Evolutionary conservation across 139 green algal genomes (phyloP), one percentile per base, ranked within the genome.

Genomic region (Micractinium conductrix): DNA sequence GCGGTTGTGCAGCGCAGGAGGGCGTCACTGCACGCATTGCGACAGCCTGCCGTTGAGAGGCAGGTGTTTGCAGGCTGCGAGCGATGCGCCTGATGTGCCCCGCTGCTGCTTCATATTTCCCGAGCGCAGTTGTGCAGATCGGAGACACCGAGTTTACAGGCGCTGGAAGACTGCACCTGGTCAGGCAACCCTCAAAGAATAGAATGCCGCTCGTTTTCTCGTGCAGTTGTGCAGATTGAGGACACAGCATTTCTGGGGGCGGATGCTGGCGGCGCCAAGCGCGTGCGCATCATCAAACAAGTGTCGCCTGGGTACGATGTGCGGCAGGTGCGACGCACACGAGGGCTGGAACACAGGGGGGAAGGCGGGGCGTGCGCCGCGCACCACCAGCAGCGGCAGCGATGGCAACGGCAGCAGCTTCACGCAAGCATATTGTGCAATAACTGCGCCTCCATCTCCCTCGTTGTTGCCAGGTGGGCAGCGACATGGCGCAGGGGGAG

Each of bases 401-500:
- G n/a, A 43, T 28, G n/a, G 50, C n/a, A 19, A 19, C 5, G 24
- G 3, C 68, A 45, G 28, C 14, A 30, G 17, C 37, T n/a, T 3
- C 6, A 21, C 6, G 33, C 65, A 24, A 3, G 5, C 17, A 74
- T n/a, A 74, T 10, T 19, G 0, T 38, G 2, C 22, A 4, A 55
- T 38, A 3, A 7, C 67, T 45, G 67, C 40, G 7, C 12, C 22
- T 44, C 9, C 33, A 43, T 28, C 5, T 43, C 40, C 72, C 24
- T 45, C 16, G 43, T 42, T 22, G 5, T 12, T 80, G 5, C 19
- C 74, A 81, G 74, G 84, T 97, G 2, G 95, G 95, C 24, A 95
- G 87, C 6, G 95, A 98, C 88, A 96, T 98, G 60, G 78, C 86
- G 87, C 63, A 53, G 5, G 95, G 94, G 0, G 87, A 94, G 44